phyloP scores from a whole-genome alignment of 208 protist species.

The Histomonas meleagridis region DNA sequence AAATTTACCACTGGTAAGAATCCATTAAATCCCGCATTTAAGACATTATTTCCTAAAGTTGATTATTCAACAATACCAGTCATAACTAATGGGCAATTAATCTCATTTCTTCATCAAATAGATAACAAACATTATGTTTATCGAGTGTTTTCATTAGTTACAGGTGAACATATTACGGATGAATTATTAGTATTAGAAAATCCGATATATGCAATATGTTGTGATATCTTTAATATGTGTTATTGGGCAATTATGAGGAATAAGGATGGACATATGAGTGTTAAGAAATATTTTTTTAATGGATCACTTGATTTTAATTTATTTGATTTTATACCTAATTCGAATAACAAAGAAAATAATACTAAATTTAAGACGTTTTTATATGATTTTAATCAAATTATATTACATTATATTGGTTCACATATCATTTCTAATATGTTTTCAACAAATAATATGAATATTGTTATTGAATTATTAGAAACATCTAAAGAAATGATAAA shows the following conservation, averaged over 20 bases:
- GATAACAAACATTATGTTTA: neutral
- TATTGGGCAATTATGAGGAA: neutral
- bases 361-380: neutral
- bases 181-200: neutral
- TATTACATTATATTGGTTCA: neutral
- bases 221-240: neutral
- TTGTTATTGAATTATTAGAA: neutral
- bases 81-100: neutral
- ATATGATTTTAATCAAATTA: neutral
- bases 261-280: neutral
- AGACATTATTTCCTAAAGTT: too few species aligned
- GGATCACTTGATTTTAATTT: neutral
- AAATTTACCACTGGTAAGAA: too few species aligned
- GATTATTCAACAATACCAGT: conserved; percentile 1
- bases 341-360: neutral
- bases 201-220: neutral
- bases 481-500: too few species aligned
- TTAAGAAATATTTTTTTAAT: neutral
- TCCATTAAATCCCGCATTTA: too few species aligned
- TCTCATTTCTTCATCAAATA: neutral
- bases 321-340: too few species aligned
- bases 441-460: neutral
- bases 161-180: conserved; percentile 1
- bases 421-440: neutral
- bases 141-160: conserved; percentile 26